Evolutionary conservation across 441 rosid species (phyloP), one percentile per base, ranked within the genome.

Genomic region (Pelargonium myrrhifolium): DNA sequence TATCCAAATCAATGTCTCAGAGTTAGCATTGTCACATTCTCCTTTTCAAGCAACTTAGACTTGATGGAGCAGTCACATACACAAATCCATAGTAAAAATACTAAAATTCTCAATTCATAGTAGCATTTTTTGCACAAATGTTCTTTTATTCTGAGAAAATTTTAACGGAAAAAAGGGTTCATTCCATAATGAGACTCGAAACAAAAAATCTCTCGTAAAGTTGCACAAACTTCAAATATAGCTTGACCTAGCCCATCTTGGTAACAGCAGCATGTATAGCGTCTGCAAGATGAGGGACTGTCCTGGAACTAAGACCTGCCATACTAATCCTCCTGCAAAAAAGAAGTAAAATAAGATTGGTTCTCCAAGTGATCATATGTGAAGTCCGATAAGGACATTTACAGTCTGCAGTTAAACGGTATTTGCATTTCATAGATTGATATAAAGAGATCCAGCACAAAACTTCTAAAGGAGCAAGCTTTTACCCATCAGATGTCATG

Each of bases 401-500:
- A 21, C 20, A 21, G 12, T 8, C 4, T 56, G 6, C 0, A 55
- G 12, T 55, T 55, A 56, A 4, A n/a, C 15, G 10, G 22, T 17
- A 24, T 56, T 56, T 21, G 24, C 14, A 21, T 9, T 20, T 56
- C 9, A 45, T 24, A 51, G 31, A 31, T 42, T 53, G 56, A 68
- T 31, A 24, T 64, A 4, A 26, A 26, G 31, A 26, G 31, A 26
- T 26, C 3, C 31, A 17, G 58, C n/a, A 51, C 6, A 51, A 11
- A 8, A 15, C 58, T 3, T 15, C 31, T 15, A 51, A n/a, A 53
- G 59, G 18, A 18, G 59, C 9, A 53, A 24, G 58, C 58, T 10
- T 45, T 71, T 74, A 86, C 93, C 93, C 90, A 71, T 87, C 93
- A 70, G 87, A 84, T 65, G 89, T 85, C 93, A 87, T 79, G 78